phyloP scores from a whole-genome alignment of 2,329 filamentous ascomycete genomes.

The Botryotinia globosa region DNA sequence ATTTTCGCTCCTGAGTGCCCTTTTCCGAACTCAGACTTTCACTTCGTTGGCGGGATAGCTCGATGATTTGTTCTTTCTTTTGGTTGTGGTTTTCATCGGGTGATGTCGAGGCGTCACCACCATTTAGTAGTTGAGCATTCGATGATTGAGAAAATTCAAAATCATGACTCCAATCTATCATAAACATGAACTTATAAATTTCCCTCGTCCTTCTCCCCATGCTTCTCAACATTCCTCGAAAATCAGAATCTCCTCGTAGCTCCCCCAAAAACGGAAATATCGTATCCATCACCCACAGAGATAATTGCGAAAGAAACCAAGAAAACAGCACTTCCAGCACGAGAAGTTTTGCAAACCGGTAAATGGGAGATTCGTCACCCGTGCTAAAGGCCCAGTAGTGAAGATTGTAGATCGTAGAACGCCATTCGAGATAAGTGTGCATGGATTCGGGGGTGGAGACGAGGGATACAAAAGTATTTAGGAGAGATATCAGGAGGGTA shows the following conservation, averaged over 20 bases:
- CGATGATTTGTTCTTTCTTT: neutral
- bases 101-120: neutral
- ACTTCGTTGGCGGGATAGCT: neutral
- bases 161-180: neutral
- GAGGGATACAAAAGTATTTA: neutral
- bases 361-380: neutral
- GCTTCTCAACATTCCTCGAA: neutral
- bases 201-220: neutral
- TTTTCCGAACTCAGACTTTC: neutral
- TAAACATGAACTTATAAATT: neutral
- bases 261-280: neutral
- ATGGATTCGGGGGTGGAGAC: neutral
- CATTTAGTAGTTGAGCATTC: neutral
- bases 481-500: neutral
- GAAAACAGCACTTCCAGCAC: neutral
- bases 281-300: neutral
- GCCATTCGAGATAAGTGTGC: neutral
- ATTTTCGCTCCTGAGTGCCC: constrained; percentile 15
- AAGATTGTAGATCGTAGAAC: constrained; percentile 15
- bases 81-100: neutral
- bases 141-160: neutral
- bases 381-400: neutral
- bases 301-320: constrained; percentile 11
- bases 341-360: neutral
- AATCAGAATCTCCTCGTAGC: neutral